Base-by-base conservation (phyloP, 768 basidiomycete species). In the Boletus fagicola region DNA sequence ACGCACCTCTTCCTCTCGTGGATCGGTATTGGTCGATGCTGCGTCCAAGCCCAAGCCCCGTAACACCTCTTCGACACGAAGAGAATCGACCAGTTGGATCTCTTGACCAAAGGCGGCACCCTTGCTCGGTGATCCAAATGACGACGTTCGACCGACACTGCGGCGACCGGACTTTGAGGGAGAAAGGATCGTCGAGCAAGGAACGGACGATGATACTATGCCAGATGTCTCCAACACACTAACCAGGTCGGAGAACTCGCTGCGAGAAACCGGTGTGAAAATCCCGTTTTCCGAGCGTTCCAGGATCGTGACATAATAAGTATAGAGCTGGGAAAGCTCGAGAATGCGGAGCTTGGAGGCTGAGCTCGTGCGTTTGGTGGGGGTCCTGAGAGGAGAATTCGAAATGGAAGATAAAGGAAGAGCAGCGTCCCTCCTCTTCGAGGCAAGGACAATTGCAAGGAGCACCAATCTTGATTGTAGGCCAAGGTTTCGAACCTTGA, bases 161-260 rank as follows among this genome's bases (percentile, higher is more conserved):
- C 83, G 79, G 46, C 79, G 82, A 58, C 77, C 77, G 30, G 80
- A 76, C 62, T 77, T 81, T 18, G 77, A 73, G 0, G 81, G 76
- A 9, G 79, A 74, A 5, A 73, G 59, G 22, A 71, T 60, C 45
- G 64, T 58, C 51, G 67, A 51, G 58, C 67, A 53, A 69, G 74
- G 12, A 73, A 4, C 80, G 61, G 49, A 62, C n/a, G 60, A 61
- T 0, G 78, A 75, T 10, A 88, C 72, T 8, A 90, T 75, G 2
- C 91, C 92, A 8, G 82, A 78, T 4, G 87, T 88, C 72, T 94
- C 91, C 38, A 94, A 73, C 48, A 92, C 74, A 26, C 82, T 80
- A 0, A 88, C 65, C 4, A 93, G 76, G 62, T 94, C 91, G 0
- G 78, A 75, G 61, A 94, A 92, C 63, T 92, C 90, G 67, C 82